phyloP scores from a whole-genome alignment of 345 rosid genomes.

The Angophora floribunda region DNA sequence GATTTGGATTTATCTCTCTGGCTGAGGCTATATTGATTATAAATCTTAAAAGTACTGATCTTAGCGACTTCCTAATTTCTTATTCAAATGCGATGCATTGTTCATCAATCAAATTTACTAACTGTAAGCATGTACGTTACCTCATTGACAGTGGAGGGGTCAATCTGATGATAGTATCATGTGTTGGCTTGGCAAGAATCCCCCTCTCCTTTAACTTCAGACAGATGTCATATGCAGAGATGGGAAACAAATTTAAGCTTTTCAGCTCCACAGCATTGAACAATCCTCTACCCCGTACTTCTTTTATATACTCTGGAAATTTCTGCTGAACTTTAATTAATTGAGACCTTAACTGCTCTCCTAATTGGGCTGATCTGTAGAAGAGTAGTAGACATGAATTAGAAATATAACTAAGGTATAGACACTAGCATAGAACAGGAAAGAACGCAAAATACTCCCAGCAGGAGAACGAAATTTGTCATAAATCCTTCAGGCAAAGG shows the following conservation, averaged over 20 bases:
- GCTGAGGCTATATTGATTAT: neutral
- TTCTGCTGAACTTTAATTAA: constrained; percentile 42
- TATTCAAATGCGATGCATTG: neutral
- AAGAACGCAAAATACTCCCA: neutral
- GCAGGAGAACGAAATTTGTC: neutral
- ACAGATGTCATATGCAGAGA: constrained; percentile 87
- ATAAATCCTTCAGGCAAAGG: neutral
- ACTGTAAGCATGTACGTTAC: constrained; percentile 13
- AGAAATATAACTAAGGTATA: neutral
- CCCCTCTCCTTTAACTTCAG: constrained; percentile 88
- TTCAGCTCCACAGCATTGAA: constrained; percentile 83
- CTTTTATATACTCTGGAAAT: constrained; percentile 70
- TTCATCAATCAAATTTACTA: neutral
- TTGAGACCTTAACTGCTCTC: constrained; percentile 54
- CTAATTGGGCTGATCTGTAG: constrained; percentile 52
- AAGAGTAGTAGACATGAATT: neutral
- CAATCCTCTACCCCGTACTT: constrained; percentile 90
- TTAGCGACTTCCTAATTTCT: neutral
- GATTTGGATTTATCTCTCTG: neutral
- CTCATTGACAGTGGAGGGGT: constrained; percentile 94
- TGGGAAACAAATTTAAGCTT: constrained; percentile 41
- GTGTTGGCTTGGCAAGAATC: constrained; percentile 92
- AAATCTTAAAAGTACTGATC: neutral
- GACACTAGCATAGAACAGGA: neutral
- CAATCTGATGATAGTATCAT: constrained; percentile 77